Conservation (phyloP, 371 early-diverging fungal species). For the Mucor mucedo region DNA sequence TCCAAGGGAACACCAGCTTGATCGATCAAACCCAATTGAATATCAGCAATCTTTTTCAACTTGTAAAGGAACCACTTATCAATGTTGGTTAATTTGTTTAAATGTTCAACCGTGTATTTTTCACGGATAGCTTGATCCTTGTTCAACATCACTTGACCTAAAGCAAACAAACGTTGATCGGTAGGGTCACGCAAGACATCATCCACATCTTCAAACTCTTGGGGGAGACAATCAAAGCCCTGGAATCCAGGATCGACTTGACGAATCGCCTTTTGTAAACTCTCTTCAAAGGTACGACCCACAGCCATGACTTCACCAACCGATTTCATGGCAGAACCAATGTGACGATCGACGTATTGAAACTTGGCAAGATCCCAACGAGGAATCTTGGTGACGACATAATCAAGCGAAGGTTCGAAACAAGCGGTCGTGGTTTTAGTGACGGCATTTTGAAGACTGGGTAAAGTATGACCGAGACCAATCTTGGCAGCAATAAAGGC, state of each 20-base stretch:
- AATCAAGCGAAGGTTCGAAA: slow-evolving; percentile 96
- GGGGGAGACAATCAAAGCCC: slow-evolving; percentile 67
- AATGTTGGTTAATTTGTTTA: slow-evolving; percentile 89
- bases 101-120: slow-evolving; percentile 81
- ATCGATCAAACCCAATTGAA: slow-evolving; percentile 57
- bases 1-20: slow-evolving; percentile 39
- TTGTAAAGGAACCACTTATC: slow-evolving; percentile 96
- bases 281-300: slow-evolving; percentile 94
- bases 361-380: slow-evolving; percentile 96
- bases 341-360: slow-evolving; percentile 79
- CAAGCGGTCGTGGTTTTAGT: slow-evolving; percentile 92
- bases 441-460: slow-evolving; percentile 87
- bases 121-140: slow-evolving; percentile 54
- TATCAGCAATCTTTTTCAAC: slow-evolving; percentile 82
- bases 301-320: slow-evolving; percentile 98
- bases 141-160: slow-evolving; percentile 85
- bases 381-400: slow-evolving; percentile 94
- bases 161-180: slow-evolving; percentile 89
- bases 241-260: slow-evolving; percentile 72
- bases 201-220: slow-evolving; percentile 67
- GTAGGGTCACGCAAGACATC: slow-evolving; percentile 78
- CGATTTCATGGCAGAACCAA: slow-evolving; percentile 91
- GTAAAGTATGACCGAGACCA: slow-evolving; percentile 82
- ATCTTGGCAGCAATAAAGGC: slow-evolving; percentile 96
- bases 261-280: slow-evolving; percentile 90